phyloP scores from a whole-genome alignment of 2,329 filamentous ascomycete genomes.

The Sarocladium oryzae region DNA sequence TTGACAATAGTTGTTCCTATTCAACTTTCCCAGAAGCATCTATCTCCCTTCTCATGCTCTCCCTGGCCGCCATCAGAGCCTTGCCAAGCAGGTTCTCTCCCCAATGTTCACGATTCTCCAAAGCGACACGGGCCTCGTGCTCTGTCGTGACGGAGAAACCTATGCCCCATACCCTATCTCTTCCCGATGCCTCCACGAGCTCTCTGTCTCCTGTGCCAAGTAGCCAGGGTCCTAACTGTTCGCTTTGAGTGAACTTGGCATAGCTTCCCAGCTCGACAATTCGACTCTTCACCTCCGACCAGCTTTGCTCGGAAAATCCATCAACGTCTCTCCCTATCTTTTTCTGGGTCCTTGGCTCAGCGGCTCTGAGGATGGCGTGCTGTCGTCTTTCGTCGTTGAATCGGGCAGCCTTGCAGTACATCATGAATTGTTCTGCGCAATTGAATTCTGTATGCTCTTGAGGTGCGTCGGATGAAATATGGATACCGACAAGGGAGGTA shows the following conservation, averaged over 20 bases:
- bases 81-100: constrained; percentile 25
- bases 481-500: constrained; percentile 20
- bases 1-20: too few relatives aligned
- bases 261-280: constrained; percentile 25
- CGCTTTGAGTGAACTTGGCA: constrained; percentile 27
- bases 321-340: constrained; percentile 19
- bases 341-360: constrained; percentile 23
- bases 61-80: constrained; percentile 19
- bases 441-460: constrained; percentile 21
- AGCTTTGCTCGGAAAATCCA: constrained; percentile 21
- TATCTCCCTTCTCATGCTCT: neutral
- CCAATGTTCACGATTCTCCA: constrained; percentile 20
- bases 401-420: constrained; percentile 32
- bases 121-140: constrained; percentile 18
- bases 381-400: constrained; percentile 24
- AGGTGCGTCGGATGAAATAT: constrained; percentile 12
- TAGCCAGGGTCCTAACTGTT: constrained; percentile 20
- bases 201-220: constrained; percentile 24
- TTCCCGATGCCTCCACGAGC: constrained; percentile 23
- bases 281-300: constrained; percentile 25
- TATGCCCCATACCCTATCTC: constrained; percentile 28
- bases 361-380: constrained; percentile 18
- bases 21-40: neutral
- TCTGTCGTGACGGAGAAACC: constrained; percentile 18
- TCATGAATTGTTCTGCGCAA: constrained; percentile 35